Base-by-base conservation (phyloP, 2,329 filamentous ascomycete species). In the Colletotrichum godetiae region DNA sequence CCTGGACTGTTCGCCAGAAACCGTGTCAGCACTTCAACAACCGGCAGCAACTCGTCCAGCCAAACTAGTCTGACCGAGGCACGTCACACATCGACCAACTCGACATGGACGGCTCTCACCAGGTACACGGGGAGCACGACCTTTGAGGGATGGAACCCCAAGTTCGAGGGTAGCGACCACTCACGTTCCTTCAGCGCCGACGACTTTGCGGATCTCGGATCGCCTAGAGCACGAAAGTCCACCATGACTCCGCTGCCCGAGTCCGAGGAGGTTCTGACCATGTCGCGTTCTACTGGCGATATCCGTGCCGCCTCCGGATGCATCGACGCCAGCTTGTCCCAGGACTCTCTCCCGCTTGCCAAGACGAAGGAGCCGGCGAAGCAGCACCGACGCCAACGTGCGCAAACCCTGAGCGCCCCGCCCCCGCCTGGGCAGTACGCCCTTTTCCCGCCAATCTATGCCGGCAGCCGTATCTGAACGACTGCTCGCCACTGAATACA, bases 11-110 rank as follows among this genome's bases (percentile, higher is more conserved):
- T 81, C 27, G 78, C 81, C 15, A 80, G 83, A 49, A 80, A 87
- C 68, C 87, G 89, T 19, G 85, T 84, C 27, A 90, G 88, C 80
- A 88, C 87, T 12, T 90, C 88, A 7, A 91, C 89, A 6, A 89
- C 85, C 1, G 84, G 81, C 29, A 90, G 88, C 63, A 81, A 82
- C 70, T 84, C 85, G 19, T 89, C 86, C 3, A 82, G 82, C 33
- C 83, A 84, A 27, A 88, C 87, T 1, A 82, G 84, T 33, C 88
- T 86, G 22, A 86, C 83, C 58, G 86, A 83, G 62, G 85, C 87
- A 70, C 88, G 88, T 31, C 88, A 90, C 79, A 83, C 86, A 61
- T 91, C 89, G 13, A 84, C 85, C 19, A 84, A 86, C 31, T 91
- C 89, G 5, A 86, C 85, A 11, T 87, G 86, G 73, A 90, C 89